Conservation (phyloP, 768 basidiomycete genomes). For the Leucosporidium scottii region DNA sequence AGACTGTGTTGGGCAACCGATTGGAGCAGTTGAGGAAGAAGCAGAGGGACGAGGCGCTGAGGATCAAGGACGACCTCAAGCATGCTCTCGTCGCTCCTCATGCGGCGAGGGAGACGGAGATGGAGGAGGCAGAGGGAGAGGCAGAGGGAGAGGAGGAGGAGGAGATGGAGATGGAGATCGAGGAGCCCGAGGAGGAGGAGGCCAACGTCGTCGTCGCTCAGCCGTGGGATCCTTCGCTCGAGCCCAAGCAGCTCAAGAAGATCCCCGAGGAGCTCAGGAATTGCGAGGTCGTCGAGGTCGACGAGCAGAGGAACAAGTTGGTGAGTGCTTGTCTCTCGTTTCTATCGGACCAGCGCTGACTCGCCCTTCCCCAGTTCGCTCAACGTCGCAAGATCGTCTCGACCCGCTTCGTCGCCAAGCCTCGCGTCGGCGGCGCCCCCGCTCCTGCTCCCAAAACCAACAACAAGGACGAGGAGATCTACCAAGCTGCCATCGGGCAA, state of each 20-base stretch:
- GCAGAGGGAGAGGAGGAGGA: conserved; percentile 1
- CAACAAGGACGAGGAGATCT: conserved; percentile 41
- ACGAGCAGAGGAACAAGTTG: conserved; percentile 57
- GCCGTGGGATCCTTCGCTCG: conserved; percentile 21
- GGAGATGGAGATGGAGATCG: conserved; percentile 47
- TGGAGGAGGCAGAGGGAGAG: conserved; percentile 1
- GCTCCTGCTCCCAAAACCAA: conserved; percentile 42
- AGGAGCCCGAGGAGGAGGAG: conserved; percentile 52
- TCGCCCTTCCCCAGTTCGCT: conserved; percentile 52
- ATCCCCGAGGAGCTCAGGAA: conserved; percentile 63
- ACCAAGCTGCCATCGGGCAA: conserved; percentile 64
- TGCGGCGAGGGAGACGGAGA: conserved; percentile 35
- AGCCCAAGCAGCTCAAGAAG: conserved; percentile 35
- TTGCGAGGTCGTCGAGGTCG: conserved; percentile 57
- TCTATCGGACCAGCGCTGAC: not conserved
- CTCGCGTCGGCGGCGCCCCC: conserved; percentile 35
- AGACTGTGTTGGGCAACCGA: conserved; percentile 92
- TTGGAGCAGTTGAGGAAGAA: conserved; percentile 91
- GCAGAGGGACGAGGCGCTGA: conserved; percentile 90
- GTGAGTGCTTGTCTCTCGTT: conserved; percentile 47
- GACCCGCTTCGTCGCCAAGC: conserved; percentile 78
- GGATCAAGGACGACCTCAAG: conserved; percentile 75
- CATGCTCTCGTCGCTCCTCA: conserved; percentile 54
- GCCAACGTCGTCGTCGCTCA: conserved; percentile 53
- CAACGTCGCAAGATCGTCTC: conserved; percentile 73